These are phyloP conservation scores for Helianthus annuus DNA, from an alignment of 129 eudicot genomes.

Conservation along the genomic window HanXRQr2.0-SUNRISE NC_035436.2:169358187-169358686, in stretches of 20 bases:
- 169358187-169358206: conserved; percentile 87
- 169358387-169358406: conserved; percentile 52
- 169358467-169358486: conserved; percentile 36
- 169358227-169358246: conserved; percentile 39
- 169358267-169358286: conserved; percentile 61
- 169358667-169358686: conserved; percentile 79
- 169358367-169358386: conserved; percentile 58
- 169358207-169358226: conserved; percentile 58
- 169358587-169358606: conserved; percentile 73
- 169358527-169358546: conserved; percentile 56
- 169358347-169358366: conserved; percentile 28
- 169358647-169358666: conserved; percentile 75
- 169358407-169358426: conserved; percentile 61
- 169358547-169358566: conserved; percentile 68
- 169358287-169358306: conserved; percentile 29
- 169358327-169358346: conserved; percentile 7
- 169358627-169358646: conserved; percentile 53
- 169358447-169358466: neutral
- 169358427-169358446: conserved; percentile 29
- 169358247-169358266: conserved; percentile 74
- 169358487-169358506: conserved; percentile 76
- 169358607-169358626: conserved; percentile 60
- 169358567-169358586: conserved; percentile 75
- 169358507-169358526: conserved; percentile 63
- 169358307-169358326: neutral